Percentiles rank a stretch among this genome's conserved stretches.
Conservation (phyloP, 208 protist genomes). For the Trypanosoma vivax region DNA sequence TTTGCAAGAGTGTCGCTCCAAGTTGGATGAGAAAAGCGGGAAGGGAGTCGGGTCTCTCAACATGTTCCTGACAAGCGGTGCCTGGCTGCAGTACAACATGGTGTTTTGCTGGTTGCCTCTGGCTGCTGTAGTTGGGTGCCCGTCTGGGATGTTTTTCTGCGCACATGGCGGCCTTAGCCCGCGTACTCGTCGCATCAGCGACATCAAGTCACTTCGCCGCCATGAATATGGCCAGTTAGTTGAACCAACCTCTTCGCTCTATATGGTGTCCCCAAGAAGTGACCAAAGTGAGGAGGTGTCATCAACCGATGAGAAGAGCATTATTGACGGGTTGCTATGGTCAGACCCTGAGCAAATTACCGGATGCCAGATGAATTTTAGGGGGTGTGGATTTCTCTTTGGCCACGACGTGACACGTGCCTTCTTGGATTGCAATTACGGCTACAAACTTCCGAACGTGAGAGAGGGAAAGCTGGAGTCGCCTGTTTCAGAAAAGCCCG, state of each 20-base stretch:
- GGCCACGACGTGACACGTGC: conserved; percentile 55
- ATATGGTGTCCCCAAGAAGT: background rate
- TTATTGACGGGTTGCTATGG: conserved; percentile 99
- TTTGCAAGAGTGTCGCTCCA: conserved; percentile 67
- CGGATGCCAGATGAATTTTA: conserved; percentile 49
- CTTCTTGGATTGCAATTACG: conserved; percentile 67
- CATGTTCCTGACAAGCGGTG: conserved; percentile 11
- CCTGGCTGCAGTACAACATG: conserved; percentile 72
- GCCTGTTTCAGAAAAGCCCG: conserved; percentile 78
- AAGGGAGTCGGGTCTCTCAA: background rate
- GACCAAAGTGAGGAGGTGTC: background rate
- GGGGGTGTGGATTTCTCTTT: conserved; percentile 74
- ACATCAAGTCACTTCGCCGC: conserved; percentile 40
- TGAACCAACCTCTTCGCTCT: background rate
- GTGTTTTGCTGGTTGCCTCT: conserved; percentile 84
- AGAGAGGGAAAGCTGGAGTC: conserved; percentile 72
- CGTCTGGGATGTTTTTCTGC: conserved; percentile 74
- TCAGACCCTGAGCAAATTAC: conserved; percentile 92
- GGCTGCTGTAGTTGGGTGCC: conserved; percentile 66
- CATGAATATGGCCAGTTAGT: conserved; percentile 47
- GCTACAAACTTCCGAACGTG: conserved; percentile 25
- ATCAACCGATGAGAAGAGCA: conserved; percentile 69
- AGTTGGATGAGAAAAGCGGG: conserved; percentile 20
- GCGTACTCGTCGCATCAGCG: conserved; percentile 34
- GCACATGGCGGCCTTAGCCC: conserved; percentile 80